These are phyloP conservation scores for Austroboletus festivus DNA, from an alignment of 768 basidiomycete genomes.

Conservation along the genomic window DNA sequence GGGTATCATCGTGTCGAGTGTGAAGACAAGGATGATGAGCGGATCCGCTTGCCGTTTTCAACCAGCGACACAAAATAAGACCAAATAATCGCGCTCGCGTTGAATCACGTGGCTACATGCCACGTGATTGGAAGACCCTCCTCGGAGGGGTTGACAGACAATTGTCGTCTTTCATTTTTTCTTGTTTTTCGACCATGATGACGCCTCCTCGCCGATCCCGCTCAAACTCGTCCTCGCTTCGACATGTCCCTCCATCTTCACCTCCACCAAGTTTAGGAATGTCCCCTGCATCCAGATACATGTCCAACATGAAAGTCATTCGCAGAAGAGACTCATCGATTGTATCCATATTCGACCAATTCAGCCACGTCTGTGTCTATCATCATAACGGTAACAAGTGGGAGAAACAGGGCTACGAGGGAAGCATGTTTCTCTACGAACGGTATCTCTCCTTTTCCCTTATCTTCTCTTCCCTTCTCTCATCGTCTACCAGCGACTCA, in stretches of 20 bases:
- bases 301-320: conserved; percentile 77
- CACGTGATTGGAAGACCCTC: conserved; percentile 14
- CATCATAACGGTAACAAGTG: conserved; percentile 72
- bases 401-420: conserved; percentile 82
- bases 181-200: not conserved
- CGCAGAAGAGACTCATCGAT: conserved; percentile 78
- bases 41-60: conserved; percentile 34
- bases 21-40: conserved; percentile 32
- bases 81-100: conserved; percentile 40
- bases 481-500: conserved; percentile 44
- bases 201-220: conserved; percentile 23
- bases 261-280: conserved; percentile 39
- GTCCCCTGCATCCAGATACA: conserved; percentile 64
- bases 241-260: conserved; percentile 10
- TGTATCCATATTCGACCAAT: conserved; percentile 78
- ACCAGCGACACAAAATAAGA: conserved; percentile 35
- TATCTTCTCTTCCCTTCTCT: conserved; percentile 1
- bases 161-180: too few relatives aligned
- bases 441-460: conserved; percentile 41
- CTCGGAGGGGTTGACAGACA: conserved; percentile 8
- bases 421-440: conserved; percentile 88
- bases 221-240: conserved; percentile 25
- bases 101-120: conserved; percentile 27
- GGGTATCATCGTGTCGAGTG: conserved; percentile 38
- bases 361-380: conserved; percentile 83